Conservation (phyloP, 2,329 filamentous ascomycete genomes). For the Aspergillus sp. region DNA sequence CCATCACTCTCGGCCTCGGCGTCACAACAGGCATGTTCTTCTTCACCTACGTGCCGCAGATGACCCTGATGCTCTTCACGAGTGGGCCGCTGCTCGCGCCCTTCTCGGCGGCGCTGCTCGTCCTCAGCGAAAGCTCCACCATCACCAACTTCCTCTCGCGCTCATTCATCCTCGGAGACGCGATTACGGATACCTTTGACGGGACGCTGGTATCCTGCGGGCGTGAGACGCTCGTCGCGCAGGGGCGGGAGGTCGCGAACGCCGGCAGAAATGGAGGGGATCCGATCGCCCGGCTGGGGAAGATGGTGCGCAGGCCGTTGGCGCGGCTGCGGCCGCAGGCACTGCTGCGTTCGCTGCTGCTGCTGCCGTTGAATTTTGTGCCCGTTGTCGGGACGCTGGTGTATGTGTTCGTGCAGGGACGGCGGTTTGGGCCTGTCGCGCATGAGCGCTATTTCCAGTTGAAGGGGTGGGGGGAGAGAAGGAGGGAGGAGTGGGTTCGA, state of each 20-base stretch:
- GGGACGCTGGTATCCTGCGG: constrained; percentile 59
- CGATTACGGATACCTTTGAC: constrained; percentile 85
- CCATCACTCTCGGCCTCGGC: constrained; percentile 66
- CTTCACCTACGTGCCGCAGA: constrained; percentile 82
- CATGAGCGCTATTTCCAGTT: constrained; percentile 80
- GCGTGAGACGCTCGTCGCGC: constrained; percentile 63
- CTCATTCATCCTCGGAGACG: constrained; percentile 75
- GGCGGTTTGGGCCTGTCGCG: constrained; percentile 52
- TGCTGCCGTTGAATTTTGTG: constrained; percentile 89
- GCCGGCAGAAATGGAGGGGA: constrained; percentile 38
- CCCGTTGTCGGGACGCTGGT: constrained; percentile 80
- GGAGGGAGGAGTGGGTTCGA: constrained; percentile 67
- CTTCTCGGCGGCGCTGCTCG: constrained; percentile 58
- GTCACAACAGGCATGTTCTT: constrained; percentile 81
- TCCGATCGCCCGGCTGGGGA: constrained; percentile 56
- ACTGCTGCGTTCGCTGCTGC: constrained; percentile 75
- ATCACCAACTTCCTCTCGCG: constrained; percentile 56
- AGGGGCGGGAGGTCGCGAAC: constrained; percentile 69
- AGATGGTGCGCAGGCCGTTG: constrained; percentile 53
- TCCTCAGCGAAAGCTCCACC: constrained; percentile 56
- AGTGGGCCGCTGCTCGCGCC: constrained; percentile 71
- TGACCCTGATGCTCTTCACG: constrained; percentile 76
- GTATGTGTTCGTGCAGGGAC: constrained; percentile 75
- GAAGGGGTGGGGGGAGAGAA: constrained; percentile 70
- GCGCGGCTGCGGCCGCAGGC: constrained; percentile 50